Base-by-base conservation (phyloP, 208 protist genomes). In the Leishmania mexicana region DNA sequence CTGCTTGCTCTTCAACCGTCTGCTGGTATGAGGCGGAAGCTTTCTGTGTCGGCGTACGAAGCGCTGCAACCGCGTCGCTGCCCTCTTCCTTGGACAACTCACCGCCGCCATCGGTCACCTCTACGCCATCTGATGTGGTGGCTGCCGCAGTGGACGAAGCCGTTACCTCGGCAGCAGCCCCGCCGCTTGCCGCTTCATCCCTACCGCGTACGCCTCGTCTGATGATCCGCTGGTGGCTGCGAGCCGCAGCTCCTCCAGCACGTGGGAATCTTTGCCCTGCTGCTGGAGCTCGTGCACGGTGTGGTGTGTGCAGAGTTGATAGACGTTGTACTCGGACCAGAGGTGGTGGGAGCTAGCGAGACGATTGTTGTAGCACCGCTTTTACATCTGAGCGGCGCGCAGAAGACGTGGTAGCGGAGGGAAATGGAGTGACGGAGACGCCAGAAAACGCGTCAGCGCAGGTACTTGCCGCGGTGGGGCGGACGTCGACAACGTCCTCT, bases 181-280 rank as follows among this genome's bases (percentile, higher is more conserved):
- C 13, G 54, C 42, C 13, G 88, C 40, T 62, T 88, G 80, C 28
- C 76, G 81, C 72, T 89, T 83, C 67, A 83, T 81, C 40, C 80
- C 80, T 8, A 28, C 80, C 21, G 87, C 70, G 71, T 87, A 89
- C 21, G 72, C 84, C 45, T 88, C 83, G 51, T 89, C 83, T 40
- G 84, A 15, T 21, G 84, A 83, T 21, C 88, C 84, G n/a, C 60
- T 68, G 3, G 81, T 45, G 3, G 86, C 86, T 15, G 81, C 81
- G 15, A 84, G 80, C 15, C 83, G 86, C 53, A 90, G 71, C 75
- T 90, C 87, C 45, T 87, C 86, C 40, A 90, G 54, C 87, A 89
- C 83, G 53, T 83, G 86, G 78, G 87, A 84, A 19, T 88, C 49
- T 53, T 75, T 11, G 0, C 75, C 77, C 35, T 85, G 84, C 58